Evolutionary conservation across 495 filamentous ascomycete species (phyloP).

Genomic region (Cercophora scortea): DNA sequence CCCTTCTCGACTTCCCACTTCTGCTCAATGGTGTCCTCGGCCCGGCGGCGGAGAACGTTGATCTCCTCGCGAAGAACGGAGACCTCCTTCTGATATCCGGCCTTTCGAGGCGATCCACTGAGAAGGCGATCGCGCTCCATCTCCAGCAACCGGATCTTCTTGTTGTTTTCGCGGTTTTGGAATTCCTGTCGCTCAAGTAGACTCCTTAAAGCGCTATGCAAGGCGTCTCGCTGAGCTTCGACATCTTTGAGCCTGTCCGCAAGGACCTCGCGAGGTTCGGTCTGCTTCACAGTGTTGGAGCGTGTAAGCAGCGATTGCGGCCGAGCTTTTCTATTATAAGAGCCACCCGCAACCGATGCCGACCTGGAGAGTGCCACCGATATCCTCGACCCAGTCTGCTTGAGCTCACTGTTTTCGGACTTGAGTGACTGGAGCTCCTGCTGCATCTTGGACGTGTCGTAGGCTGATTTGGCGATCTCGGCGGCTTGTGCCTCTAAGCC

Average conservation of each 20-base stretch:
- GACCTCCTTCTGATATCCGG: constrained; percentile 79
- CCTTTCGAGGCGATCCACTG: constrained; percentile 57
- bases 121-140: constrained; percentile 70
- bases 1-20: constrained; percentile 97
- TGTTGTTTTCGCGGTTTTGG: constrained; percentile 72
- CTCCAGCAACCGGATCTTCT: constrained; percentile 67
- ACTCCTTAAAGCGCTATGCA: constrained; percentile 76
- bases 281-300: constrained; percentile 53
- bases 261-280: constrained; percentile 60
- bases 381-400: not conserved
- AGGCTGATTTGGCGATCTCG: constrained; percentile 59
- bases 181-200: constrained; percentile 82
- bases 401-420: constrained; percentile 50
- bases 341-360: constrained; percentile 32
- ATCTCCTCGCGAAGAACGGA: constrained; percentile 72
- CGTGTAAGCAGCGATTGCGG: constrained; percentile 41
- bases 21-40: constrained; percentile 91
- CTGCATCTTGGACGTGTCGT: constrained; percentile 70
- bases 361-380: constrained; percentile 25
- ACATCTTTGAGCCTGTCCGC: constrained; percentile 84
- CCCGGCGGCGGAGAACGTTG: constrained; percentile 72
- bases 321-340: constrained; percentile 15
- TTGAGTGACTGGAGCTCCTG: constrained; percentile 67
- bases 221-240: constrained; percentile 85
- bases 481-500: constrained; percentile 63